Conservation (phyloP, 345 rosid genomes). For the Melaleuca alternifolia region DNA sequence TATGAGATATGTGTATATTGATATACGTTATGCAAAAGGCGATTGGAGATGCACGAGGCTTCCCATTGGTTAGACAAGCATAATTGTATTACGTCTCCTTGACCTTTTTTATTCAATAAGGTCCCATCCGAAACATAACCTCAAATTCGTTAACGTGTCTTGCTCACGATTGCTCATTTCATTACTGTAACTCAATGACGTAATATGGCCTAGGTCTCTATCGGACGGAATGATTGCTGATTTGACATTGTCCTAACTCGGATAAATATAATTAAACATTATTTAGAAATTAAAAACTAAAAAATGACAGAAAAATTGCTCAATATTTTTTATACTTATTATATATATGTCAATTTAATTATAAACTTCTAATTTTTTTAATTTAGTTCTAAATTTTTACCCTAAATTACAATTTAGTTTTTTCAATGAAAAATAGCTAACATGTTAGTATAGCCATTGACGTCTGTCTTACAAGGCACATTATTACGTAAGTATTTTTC, state of each 20-base stretch:
- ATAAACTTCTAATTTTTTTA: not conserved
- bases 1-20: not conserved
- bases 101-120: not conserved
- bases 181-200: not conserved
- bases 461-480: fast-evolving
- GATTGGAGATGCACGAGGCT: not conserved
- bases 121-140: not conserved
- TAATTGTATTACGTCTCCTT: not conserved
- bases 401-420: fast-evolving
- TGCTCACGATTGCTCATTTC: not conserved
- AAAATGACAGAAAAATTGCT: not conserved
- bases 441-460: fast-evolving
- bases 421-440: not conserved
- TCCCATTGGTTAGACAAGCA: not conserved
- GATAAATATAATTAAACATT: not conserved
- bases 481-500: fast-evolving
- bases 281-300: not conserved
- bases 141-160: not conserved
- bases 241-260: not conserved
- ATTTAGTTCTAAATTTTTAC: fast-evolving
- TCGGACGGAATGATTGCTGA: not conserved
- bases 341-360: fast-evolving
- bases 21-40: not conserved
- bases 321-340: not conserved
- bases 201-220: not conserved